These are phyloP conservation scores for Choanephora cucurbitarum DNA, from an alignment of 371 early-diverging fungal genomes.

Conservation along the genomic window DNA sequence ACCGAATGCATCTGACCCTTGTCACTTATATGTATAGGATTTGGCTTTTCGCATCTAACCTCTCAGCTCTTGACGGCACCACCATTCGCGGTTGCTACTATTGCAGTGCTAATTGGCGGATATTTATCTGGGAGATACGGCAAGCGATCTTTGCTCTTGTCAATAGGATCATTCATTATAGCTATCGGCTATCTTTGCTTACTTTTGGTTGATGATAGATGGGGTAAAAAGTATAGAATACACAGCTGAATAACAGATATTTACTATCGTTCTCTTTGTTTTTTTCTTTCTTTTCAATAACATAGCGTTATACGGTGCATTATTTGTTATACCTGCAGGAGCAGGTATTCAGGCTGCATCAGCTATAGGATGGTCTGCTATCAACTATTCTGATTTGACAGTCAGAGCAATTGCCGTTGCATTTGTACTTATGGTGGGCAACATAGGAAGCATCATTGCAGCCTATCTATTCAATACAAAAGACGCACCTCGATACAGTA, in stretches of 20 bases:
- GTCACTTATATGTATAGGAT: no score
- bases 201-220: conserved; percentile 19
- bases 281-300: not conserved
- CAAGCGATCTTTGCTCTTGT: conserved; percentile 22
- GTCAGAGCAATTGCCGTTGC: conserved; percentile 35
- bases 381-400: conserved; percentile 30
- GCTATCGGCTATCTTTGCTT: conserved; percentile 26
- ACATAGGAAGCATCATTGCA: conserved; percentile 31
- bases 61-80: conserved; percentile 39
- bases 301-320: conserved; percentile 21
- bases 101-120: conserved; percentile 29
- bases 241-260: not conserved
- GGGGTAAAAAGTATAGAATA: conserved; percentile 22
- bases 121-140: conserved; percentile 28
- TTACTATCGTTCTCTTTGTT: not conserved
- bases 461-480: conserved; percentile 28
- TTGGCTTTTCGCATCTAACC: conserved; percentile 27
- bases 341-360: conserved; percentile 31
- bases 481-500: conserved; percentile 35
- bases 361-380: conserved; percentile 30
- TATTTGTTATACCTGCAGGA: conserved; percentile 26
- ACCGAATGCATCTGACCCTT: no score
- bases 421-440: conserved; percentile 25
- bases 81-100: conserved; percentile 22
- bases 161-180: conserved; percentile 24